A percentile compares a stretch with the other conserved stretches of the same genome.
Evolutionary conservation across 352 stramenopile species (phyloP).

Genomic region (Plasmopara halstedii): DNA sequence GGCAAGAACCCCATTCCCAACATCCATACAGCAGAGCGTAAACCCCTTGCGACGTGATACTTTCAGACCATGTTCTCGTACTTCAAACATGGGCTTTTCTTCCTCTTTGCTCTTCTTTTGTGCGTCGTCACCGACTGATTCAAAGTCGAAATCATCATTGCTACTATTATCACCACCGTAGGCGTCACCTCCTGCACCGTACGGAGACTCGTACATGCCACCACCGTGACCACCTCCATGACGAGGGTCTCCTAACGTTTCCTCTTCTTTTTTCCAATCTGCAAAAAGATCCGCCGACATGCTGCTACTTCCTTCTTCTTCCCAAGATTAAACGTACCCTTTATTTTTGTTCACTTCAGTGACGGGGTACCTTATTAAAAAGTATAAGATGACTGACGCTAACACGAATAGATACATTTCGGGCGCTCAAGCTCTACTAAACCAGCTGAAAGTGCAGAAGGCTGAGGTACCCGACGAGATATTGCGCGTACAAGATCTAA

Average conservation of each 20-base stretch:
- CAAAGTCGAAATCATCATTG: slow-evolving; percentile 77
- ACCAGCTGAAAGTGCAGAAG: slow-evolving; percentile 20
- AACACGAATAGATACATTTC: slow-evolving; percentile 17
- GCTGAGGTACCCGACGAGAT: slow-evolving; percentile 37
- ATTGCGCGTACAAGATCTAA: slow-evolving; percentile 44
- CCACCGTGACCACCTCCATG: slow-evolving; percentile 2
- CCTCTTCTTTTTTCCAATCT: slow-evolving; percentile 84
- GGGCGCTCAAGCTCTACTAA: slow-evolving; percentile 27
- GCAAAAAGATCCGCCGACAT: slow-evolving; percentile 87
- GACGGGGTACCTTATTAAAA: not conserved
- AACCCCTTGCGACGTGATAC: slow-evolving; percentile 80
- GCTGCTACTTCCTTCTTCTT: slow-evolving; percentile 6
- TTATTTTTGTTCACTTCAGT: slow-evolving; percentile 3
- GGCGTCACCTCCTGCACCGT: slow-evolving; percentile 22
- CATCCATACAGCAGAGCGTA: slow-evolving; percentile 71
- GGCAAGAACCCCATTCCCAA: slow-evolving; percentile 74
- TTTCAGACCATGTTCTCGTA: slow-evolving; percentile 82
- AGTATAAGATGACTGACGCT: not conserved
- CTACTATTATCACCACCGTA: slow-evolving; percentile 29
- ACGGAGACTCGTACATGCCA: slow-evolving; percentile 32
- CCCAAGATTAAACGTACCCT: no score
- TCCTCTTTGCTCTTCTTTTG: slow-evolving; percentile 40
- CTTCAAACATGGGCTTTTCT: slow-evolving; percentile 79
- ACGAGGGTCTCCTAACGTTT: slow-evolving; percentile 20
- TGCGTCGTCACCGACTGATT: slow-evolving; percentile 43